Percentiles rank a stretch among this genome's conserved stretches.
phyloP scores from a whole-genome alignment of 164 flowering plant species.

The Aristolochia fimbriata region DNA sequence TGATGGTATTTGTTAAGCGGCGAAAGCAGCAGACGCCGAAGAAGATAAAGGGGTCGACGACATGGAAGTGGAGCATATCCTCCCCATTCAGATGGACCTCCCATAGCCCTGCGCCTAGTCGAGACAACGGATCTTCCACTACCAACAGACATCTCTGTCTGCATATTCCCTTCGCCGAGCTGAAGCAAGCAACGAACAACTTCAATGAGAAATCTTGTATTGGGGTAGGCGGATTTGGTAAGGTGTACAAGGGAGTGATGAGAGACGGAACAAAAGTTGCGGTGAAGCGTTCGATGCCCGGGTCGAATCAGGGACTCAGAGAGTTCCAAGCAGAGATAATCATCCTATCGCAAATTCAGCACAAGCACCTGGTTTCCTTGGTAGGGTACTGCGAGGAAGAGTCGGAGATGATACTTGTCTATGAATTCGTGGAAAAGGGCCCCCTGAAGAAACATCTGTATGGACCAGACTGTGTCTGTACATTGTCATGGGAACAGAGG shows the following conservation, averaged over 20 bases:
- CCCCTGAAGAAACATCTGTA: slow-evolving; percentile 60
- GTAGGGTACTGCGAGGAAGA: slow-evolving; percentile 76
- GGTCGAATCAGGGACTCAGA: slow-evolving; percentile 69
- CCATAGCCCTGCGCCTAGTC: slow-evolving; percentile 52
- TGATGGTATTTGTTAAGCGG: not conserved
- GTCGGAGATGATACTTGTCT: slow-evolving; percentile 76
- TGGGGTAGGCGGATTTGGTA: slow-evolving; percentile 89
- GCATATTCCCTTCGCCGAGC: slow-evolving; percentile 54
- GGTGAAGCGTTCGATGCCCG: slow-evolving; percentile 64
- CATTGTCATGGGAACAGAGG: slow-evolving; percentile 44
- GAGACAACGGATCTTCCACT: slow-evolving; percentile 24
- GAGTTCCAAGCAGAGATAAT: slow-evolving; percentile 77
- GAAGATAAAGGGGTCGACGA: slow-evolving; percentile 25
- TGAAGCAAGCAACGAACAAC: slow-evolving; percentile 50
- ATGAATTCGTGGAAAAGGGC: slow-evolving; percentile 77
- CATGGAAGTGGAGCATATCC: slow-evolving; percentile 18
- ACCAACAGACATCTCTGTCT: slow-evolving; percentile 32
- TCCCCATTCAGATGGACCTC: slow-evolving; percentile 14
- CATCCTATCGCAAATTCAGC: slow-evolving; percentile 51
- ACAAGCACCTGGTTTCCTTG: slow-evolving; percentile 32
- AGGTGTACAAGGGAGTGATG: slow-evolving; percentile 65
- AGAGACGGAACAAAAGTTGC: slow-evolving; percentile 56
- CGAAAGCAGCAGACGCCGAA: slow-evolving; percentile 7
- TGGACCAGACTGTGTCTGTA: slow-evolving; percentile 35
- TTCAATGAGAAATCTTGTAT: slow-evolving; percentile 46